Evolutionary conservation across 257 asterid species (phyloP).

Genomic region (Nicotiana undulata): DNA sequence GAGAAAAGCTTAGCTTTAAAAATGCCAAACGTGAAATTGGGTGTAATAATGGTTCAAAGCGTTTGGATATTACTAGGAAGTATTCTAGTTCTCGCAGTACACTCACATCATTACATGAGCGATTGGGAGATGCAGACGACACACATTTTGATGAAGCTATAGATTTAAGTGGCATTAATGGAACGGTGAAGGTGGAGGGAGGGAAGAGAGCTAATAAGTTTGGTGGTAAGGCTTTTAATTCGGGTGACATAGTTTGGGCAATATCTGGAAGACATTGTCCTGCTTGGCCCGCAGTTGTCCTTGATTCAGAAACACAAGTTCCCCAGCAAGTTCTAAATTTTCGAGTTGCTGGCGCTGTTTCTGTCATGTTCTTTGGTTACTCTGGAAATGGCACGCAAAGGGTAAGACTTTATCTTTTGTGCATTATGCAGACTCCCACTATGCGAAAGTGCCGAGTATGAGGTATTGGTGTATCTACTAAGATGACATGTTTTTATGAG

Average conservation of each 20-base stretch:
- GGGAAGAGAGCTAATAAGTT: constrained; percentile 16
- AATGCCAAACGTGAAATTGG: constrained; percentile 37
- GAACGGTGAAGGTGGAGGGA: constrained; percentile 21
- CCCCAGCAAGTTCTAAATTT: constrained; percentile 75
- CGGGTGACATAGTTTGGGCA: constrained; percentile 95
- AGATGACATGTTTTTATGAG: constrained; percentile 21
- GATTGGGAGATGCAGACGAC: constrained; percentile 29
- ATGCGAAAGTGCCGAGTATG: not conserved
- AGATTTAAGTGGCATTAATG: constrained; percentile 41
- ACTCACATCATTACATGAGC: constrained; percentile 30
- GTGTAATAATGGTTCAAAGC: constrained; percentile 26
- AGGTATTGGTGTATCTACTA: constrained; percentile 17
- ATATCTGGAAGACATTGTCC: constrained; percentile 68
- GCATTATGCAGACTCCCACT: not conserved
- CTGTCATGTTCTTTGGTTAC: constrained; percentile 99
- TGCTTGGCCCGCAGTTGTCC: constrained; percentile 98
- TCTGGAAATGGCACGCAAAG: constrained; percentile 96
- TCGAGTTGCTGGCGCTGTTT: constrained; percentile 51
- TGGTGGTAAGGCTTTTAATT: constrained; percentile 43
- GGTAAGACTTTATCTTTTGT: constrained; percentile 35
- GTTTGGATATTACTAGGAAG: constrained; percentile 22
- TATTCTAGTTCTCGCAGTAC: constrained; percentile 36
- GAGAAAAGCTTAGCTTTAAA: constrained; percentile 33
- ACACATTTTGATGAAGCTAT: constrained; percentile 37
- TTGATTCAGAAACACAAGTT: constrained; percentile 68